Percentiles rank a stretch among this genome's conserved stretches.
Evolutionary conservation across 192 early-diverging fungal genomes (phyloP).

Genomic region (Backusella morwellensis): DNA sequence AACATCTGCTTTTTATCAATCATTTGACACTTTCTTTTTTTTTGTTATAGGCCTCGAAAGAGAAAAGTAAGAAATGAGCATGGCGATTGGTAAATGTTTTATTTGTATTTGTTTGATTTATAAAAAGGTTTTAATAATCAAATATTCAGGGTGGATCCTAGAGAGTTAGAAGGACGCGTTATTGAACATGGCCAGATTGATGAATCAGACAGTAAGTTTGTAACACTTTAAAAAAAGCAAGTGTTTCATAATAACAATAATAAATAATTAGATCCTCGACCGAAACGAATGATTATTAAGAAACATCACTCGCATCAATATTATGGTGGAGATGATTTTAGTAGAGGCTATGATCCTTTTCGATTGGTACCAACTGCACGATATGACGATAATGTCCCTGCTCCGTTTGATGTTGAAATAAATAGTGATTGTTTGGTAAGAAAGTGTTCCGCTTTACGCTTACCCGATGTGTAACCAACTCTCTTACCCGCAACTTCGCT

Average conservation of each 20-base stretch:
- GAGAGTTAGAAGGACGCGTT: slow-evolving; percentile 52
- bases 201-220: slow-evolving; percentile 38
- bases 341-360: slow-evolving; percentile 53
- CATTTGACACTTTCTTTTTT: neutral
- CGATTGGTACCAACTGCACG: slow-evolving; percentile 47
- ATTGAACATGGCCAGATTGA: slow-evolving; percentile 52
- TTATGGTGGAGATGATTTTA: slow-evolving; percentile 29
- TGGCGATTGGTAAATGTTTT: slow-evolving; percentile 57
- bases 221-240: neutral
- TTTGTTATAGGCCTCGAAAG: slow-evolving; percentile 37
- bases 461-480: neutral
- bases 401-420: slow-evolving; percentile 55
- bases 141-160: slow-evolving; percentile 50
- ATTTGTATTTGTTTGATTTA: neutral
- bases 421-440: slow-evolving; percentile 52
- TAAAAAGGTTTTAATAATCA: neutral
- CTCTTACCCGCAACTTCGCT: neutral
- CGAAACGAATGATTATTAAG: slow-evolving; percentile 26
- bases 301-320: slow-evolving; percentile 16
- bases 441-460: neutral
- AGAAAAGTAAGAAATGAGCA: slow-evolving; percentile 58
- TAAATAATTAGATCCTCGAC: slow-evolving; percentile 5
- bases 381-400: slow-evolving; percentile 40
- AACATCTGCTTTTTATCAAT: neutral
- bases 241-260: neutral